Evolutionary conservation across 2,329 filamentous ascomycete species (phyloP).

Genomic region (Monosporascus ibericus): DNA sequence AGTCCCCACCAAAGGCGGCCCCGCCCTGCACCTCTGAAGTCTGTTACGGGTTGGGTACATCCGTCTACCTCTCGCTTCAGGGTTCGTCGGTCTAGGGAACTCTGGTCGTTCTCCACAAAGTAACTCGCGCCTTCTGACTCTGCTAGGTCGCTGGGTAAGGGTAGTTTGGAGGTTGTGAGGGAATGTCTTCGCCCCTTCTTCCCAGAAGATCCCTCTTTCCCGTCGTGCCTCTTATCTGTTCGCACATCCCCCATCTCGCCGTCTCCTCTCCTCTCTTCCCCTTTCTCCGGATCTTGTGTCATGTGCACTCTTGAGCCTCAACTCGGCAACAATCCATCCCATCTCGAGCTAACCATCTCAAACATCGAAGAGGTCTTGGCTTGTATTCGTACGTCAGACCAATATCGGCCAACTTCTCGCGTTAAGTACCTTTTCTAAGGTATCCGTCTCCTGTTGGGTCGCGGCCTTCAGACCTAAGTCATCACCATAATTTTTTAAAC

Average conservation of each 20-base stretch:
- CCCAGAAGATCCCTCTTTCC: conserved; percentile 5
- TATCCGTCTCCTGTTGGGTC: not conserved
- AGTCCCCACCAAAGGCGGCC: not conserved
- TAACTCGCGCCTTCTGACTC: conserved; percentile 1
- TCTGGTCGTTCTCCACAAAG: not conserved
- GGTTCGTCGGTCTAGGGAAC: not conserved
- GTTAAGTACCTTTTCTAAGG: not conserved
- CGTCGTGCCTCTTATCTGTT: conserved; percentile 1
- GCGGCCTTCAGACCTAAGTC: not conserved
- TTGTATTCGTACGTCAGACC: not conserved
- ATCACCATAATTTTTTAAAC: not conserved
- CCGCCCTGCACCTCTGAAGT: not conserved
- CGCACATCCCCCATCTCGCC: conserved; percentile 2
- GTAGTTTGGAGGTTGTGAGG: conserved; percentile 4
- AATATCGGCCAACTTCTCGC: not conserved
- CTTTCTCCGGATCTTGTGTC: not conserved
- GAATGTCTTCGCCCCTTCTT: conserved; percentile 7
- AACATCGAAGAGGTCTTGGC: not conserved
- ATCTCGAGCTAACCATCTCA: not conserved
- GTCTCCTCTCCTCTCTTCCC: not conserved
- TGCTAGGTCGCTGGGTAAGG: conserved; percentile 4
- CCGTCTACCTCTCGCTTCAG: not conserved
- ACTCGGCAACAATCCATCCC: not conserved
- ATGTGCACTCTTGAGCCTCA: not conserved
- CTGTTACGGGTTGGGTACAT: not conserved